Base-by-base conservation (phyloP, 108 stramenopile genomes). In the Seminavis robusta region DNA sequence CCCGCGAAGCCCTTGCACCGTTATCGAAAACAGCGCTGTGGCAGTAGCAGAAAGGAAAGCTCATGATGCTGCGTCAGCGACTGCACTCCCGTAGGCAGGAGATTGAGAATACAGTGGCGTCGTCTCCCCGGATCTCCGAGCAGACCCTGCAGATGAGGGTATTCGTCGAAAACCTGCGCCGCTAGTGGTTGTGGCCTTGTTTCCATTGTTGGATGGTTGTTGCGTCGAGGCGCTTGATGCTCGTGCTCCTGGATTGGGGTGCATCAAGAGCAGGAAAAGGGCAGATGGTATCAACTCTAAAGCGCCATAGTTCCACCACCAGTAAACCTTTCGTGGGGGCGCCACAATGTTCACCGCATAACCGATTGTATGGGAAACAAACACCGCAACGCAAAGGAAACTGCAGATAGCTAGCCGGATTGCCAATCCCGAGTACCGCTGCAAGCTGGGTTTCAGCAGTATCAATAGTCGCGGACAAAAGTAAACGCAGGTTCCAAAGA, bases 281-380 rank as follows among this genome's bases (percentile, higher is more conserved):
- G 59, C 43, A 13, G 65, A 42, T 17, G 79, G 79, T 10, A 74
- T 33, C 25, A 74, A 47, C 51, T 80, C 79, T 24, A 80, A 23
- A 15, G 33, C 29, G 3, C 79, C 79, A 52, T 80, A 80, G 10
- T 69, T 43, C 47, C 59, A 67, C 79, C 73, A 74, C 73, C 71
- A 80, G 8, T 40, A 58, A 0, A 63, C 54, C 23, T 26, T 33
- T 25, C 47, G 24, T 0, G 67, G 63, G 15, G 65, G 64, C 36
- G 59, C 65, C 24, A 80, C 41, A 11, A 80, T 52, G 23, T 60
- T 62, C 8, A 39, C 49, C 0, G 69, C 69, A 47, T 67, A 69
- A 27, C 61, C 56, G 43, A 80, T 34, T 0, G 65, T 69, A n/a
- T 51, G 47, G 13, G 56, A 53, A 2, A 38, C 64, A 67, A 80